Evolutionary conservation across 768 basidiomycete genomes (phyloP).

Genomic region (Termitomyces sp.): DNA sequence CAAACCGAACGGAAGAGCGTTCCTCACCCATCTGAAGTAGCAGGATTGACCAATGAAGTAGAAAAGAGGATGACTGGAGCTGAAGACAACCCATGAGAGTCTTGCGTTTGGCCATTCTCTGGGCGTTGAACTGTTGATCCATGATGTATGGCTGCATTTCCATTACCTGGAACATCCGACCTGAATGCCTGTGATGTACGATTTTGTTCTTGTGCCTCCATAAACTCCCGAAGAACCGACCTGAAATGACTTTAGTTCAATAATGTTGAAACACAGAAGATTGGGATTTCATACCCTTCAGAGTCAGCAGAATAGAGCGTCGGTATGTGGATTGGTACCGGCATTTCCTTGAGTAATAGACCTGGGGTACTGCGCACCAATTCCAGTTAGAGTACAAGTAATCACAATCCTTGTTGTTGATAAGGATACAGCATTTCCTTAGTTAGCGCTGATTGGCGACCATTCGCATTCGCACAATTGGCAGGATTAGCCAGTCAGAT

Average conservation of each 20-base stretch:
- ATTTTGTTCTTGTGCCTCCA: not conserved
- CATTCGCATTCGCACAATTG: not conserved
- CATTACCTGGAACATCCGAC: not conserved
- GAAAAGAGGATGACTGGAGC: not conserved
- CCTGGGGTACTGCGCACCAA: not conserved
- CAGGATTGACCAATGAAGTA: not conserved
- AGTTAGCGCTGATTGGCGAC: not conserved
- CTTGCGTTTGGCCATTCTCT: not conserved
- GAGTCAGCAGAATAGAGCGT: constrained; percentile 3
- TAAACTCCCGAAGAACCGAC: not conserved
- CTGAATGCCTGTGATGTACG: not conserved
- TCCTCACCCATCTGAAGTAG: not conserved
- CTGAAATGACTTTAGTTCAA: not conserved
- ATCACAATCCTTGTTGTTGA: not conserved
- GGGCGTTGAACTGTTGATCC: not conserved
- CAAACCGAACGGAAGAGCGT: not conserved
- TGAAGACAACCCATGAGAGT: not conserved
- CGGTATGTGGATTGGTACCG: not conserved
- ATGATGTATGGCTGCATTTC: not conserved
- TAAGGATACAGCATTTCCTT: not conserved
- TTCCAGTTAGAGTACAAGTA: not conserved
- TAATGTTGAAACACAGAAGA: not conserved
- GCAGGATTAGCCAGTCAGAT: not conserved
- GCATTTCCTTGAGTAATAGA: not conserved
- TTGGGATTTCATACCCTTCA: not conserved